phyloP scores from a whole-genome alignment of 441 rosid genomes.

The Sinapis alba region DNA sequence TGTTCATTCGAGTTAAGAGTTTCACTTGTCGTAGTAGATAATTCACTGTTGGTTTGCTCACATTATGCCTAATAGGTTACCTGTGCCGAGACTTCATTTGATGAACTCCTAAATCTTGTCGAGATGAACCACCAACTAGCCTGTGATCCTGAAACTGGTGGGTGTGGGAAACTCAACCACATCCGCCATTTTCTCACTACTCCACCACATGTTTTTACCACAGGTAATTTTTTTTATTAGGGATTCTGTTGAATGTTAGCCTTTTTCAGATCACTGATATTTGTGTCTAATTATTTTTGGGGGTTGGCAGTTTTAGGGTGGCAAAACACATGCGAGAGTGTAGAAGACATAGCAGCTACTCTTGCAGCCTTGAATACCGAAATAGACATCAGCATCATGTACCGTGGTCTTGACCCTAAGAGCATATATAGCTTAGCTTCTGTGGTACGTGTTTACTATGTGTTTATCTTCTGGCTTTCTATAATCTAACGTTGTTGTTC shows the following conservation, averaged over 20 bases:
- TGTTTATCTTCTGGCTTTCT: background rate
- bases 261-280: background rate
- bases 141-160: conserved; percentile 81
- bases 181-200: conserved; percentile 75
- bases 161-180: conserved; percentile 86
- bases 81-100: conserved; percentile 73
- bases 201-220: conserved; percentile 77
- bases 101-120: conserved; percentile 71
- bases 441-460: conserved; percentile 56
- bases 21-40: background rate
- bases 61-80: conserved; percentile 57
- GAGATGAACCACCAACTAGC: conserved; percentile 93
- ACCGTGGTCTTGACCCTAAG: conserved; percentile 82
- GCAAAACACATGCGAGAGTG: conserved; percentile 92
- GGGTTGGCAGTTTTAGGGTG: conserved; percentile 82
- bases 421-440: conserved; percentile 71
- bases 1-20: background rate
- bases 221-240: conserved; percentile 56
- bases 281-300: conserved; percentile 6
- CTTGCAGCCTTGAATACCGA: conserved; percentile 72
- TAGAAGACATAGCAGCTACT: conserved; percentile 82
- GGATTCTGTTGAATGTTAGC: background rate
- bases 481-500: conserved; percentile 10
- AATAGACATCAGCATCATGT: conserved; percentile 79
- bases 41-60: conserved; percentile 3